Conservation (phyloP, 2,329 filamentous ascomycete genomes). For the Xylariales sp. region DNA sequence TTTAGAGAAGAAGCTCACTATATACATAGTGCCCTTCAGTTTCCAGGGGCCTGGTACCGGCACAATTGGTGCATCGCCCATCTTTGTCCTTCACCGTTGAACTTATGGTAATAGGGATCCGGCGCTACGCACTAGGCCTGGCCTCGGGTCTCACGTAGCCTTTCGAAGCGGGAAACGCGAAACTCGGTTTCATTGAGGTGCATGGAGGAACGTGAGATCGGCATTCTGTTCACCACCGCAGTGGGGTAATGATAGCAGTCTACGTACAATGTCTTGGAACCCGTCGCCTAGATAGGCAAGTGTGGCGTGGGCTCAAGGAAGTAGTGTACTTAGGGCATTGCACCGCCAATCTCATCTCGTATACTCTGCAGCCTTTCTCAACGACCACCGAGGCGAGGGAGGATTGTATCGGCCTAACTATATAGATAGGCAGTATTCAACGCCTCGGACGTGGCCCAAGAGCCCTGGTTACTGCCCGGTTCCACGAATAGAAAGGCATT, state of each 20-base stretch:
- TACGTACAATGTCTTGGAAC: too few species aligned
- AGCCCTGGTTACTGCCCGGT: too few species aligned
- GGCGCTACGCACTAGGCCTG: neutral
- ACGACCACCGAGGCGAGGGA: too few species aligned
- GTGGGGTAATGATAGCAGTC: neutral
- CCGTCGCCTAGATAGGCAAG: neutral
- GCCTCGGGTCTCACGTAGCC: neutral
- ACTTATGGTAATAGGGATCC: neutral
- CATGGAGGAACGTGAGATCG: neutral
- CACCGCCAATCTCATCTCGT: neutral
- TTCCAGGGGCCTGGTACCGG: conserved; percentile 56
- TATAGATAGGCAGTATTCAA: too few species aligned
- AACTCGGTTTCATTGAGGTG: neutral
- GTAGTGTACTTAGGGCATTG: neutral
- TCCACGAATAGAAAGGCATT: neutral
- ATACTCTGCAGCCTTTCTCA: neutral
- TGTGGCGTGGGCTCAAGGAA: neutral
- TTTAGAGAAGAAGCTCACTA: conserved; percentile 56
- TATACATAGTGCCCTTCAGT: conserved; percentile 58
- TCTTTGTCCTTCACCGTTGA: conserved; percentile 7
- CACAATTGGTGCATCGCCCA: conserved; percentile 39
- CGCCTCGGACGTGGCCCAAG: too few species aligned
- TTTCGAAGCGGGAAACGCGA: neutral
- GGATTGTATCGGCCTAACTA: too few species aligned
- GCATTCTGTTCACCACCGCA: neutral